phyloP scores from a whole-genome alignment of 2,329 filamentous ascomycete species.

The Aspergillus candidus region DNA sequence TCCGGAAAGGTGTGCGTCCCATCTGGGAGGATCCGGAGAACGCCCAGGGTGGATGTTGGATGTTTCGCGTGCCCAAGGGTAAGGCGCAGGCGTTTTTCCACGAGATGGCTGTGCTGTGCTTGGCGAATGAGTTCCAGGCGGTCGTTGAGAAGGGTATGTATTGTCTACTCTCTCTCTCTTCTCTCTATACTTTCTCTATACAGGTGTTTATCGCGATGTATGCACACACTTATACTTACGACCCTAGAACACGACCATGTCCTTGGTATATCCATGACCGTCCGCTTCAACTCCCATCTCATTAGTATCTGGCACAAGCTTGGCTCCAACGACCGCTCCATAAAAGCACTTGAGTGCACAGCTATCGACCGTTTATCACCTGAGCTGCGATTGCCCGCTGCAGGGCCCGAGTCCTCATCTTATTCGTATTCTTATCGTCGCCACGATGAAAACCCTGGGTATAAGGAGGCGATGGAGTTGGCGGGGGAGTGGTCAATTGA shows the following conservation, averaged over 20 bases:
- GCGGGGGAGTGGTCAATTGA: neutral
- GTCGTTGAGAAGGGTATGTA: constrained; percentile 75
- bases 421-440: constrained; percentile 65
- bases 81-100: constrained; percentile 49
- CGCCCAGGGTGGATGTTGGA: constrained; percentile 80
- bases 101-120: constrained; percentile 29
- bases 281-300: constrained; percentile 82
- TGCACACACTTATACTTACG: constrained; percentile 1
- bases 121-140: constrained; percentile 42
- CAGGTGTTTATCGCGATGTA: neutral
- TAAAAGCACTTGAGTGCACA: constrained; percentile 65
- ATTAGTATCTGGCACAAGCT: constrained; percentile 94
- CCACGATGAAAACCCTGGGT: constrained; percentile 81
- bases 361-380: constrained; percentile 67
- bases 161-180: neutral
- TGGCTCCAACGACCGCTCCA: constrained; percentile 69
- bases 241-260: constrained; percentile 68
- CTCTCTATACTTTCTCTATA: neutral
- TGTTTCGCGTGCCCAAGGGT: constrained; percentile 78
- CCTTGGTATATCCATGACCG: constrained; percentile 79
- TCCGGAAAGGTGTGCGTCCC: constrained; percentile 70
- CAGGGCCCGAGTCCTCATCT: constrained; percentile 42
- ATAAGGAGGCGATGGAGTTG: constrained; percentile 46
- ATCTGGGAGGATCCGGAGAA: constrained; percentile 86
- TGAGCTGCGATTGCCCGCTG: constrained; percentile 59